Base-by-base conservation (phyloP, 2,329 filamentous ascomycete species). In the Penicillium sp. region DNA sequence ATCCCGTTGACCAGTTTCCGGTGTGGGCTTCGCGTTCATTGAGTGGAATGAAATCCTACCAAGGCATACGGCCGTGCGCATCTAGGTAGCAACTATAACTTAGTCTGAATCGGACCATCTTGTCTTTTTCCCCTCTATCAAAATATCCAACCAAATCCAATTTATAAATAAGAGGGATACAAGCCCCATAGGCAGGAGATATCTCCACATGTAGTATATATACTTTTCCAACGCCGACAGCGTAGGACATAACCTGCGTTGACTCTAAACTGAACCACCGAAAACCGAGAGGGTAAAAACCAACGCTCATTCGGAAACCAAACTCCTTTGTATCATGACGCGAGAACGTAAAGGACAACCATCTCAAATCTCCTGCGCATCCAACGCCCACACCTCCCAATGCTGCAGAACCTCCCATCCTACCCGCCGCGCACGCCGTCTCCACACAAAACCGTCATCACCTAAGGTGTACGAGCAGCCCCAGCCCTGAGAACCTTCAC, bases 331-430 rank as follows among this genome's bases (percentile, higher is more conserved):
- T 44, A 31, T 31, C 19, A 12, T 32, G 32, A 47, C 35, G 35
- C 34, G 5, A 38, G 24, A 45, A 37, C 4, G 22, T 12, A 39
- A 22, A 10, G 19, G 8, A 34, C 6, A 24, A 22, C 7, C 19
- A 42, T 45, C 5, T 51, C 43, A 56, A 32, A 60, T 58, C 43
- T 73, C 70, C 57, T 69, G 64, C 6, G 65, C 58, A 56, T 74
- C 72, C 53, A 72, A 57, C 7, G 62, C 66, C 70, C 70, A 74
- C 17, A 74, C 69, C 49, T 72, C 71, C 65, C 70, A 72, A 37
- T 70, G 53, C 45, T 68, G 64, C 13, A 73, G 55, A 5, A 69
- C 65, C 5, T 72, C 68, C 67, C 69, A 71, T 6, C 63, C 63
- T 7, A 70, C 67, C 21, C 67, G 64, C 7, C 62, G 62, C 22